Base-by-base conservation (phyloP, 176 grass and related monocot species). In the Paspalum notatum region DNA sequence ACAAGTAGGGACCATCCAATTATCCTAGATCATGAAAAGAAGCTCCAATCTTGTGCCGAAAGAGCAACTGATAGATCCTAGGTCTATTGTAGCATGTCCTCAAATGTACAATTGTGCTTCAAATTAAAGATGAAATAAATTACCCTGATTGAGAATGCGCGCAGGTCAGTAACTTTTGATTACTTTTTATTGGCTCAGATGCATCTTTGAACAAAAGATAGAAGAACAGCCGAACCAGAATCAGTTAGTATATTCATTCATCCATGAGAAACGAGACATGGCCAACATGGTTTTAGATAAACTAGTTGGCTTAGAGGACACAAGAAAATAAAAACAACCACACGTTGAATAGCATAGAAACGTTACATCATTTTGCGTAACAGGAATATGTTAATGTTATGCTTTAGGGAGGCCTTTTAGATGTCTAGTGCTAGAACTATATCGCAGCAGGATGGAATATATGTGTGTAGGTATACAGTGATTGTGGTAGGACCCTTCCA, bases 21-120 rank as follows among this genome's bases (percentile, higher is more conserved):
- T 71, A 47, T 68, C 45, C 51, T 63, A 24, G 63, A 66, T 65
- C 55, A 58, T 77, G 40, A 47, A 85, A 85, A 77, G 27, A 51
- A 57, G 58, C 24, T 59, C 65, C 40, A 62, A 71, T 76, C 21
- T 89, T 82, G 16, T 85, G 78, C 87, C 21, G 58, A 89, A 77
- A 85, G 72, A 78, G 56, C 63, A 44, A 59, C 46, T 52, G 11
- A 17, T 85, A 77, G 83, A 59, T 64, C 41, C 37, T 80, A 75
- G 62, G 18, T 47, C 46, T 54, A 80, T 68, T 74, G 7, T 80
- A 75, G 87, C 68, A 68, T 80, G 46, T 68, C 21, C 71, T 45
- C 67, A 80, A 55, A 75, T 62, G 32, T 69, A 24, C 44, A 84
- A 59, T 8, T 74, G 24, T 63, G 56, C 44, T 74, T 32, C 7